These are phyloP conservation scores for Protomyces inouyei DNA, from an alignment of 1,139 yeast species.

Conservation along the genomic window DNA sequence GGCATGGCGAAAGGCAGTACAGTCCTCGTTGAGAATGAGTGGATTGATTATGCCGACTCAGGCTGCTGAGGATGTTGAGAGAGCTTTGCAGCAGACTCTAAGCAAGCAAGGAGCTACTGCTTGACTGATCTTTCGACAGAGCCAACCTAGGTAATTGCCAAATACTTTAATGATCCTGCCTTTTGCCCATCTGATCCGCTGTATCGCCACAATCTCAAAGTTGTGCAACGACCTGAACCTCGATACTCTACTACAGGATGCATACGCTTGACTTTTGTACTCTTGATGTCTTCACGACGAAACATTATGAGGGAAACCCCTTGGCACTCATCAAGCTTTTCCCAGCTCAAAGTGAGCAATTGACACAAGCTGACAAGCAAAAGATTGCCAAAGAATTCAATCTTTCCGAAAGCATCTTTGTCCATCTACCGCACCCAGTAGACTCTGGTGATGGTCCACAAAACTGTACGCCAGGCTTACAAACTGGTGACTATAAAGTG, in stretches of 20 bases:
- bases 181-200: no score
- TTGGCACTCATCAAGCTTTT: slow-evolving; percentile 12
- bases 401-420: slow-evolving; percentile 18
- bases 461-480: not conserved
- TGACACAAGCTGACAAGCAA: slow-evolving; percentile 3
- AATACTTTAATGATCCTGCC: no score
- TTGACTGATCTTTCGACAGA: not conserved
- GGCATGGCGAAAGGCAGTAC: slow-evolving; percentile 18
- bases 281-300: slow-evolving; percentile 12
- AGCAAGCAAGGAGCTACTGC: not conserved
- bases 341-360: not conserved
- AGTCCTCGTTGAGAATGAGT: slow-evolving; percentile 18
- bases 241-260: not conserved
- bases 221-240: no score
- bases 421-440: not conserved
- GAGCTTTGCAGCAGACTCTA: not conserved
- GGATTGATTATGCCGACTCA: slow-evolving; percentile 12
- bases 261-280: not conserved
- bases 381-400: slow-evolving; percentile 22
- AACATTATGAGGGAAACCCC: slow-evolving; percentile 7
- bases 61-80: not conserved
- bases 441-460: not conserved
- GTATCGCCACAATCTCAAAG: no score
- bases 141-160: no score
- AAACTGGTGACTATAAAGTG: slow-evolving; percentile 2